phyloP scores from a whole-genome alignment of 1,284 basidiomycete genomes.

The Irpex sp. region DNA sequence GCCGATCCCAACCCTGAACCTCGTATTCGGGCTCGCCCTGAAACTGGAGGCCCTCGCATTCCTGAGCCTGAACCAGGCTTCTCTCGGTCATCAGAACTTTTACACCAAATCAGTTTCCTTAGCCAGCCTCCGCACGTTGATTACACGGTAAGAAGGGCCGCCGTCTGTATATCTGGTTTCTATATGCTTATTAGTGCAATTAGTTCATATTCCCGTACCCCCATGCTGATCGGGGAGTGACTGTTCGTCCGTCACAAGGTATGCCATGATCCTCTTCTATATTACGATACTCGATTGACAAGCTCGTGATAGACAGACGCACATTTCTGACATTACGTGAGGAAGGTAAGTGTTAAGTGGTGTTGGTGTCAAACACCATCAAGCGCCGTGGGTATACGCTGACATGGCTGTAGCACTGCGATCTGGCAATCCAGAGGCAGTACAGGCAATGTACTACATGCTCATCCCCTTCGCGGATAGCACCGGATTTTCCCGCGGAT shows the following conservation, averaged over 20 bases:
- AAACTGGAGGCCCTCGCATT: neutral
- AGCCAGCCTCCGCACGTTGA: constrained; percentile 2
- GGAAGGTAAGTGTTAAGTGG: neutral
- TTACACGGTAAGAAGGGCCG: neutral
- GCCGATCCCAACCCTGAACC: neutral
- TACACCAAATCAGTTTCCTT: neutral
- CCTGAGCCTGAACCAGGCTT: neutral
- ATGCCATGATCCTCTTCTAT: neutral
- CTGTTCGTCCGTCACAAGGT: neutral
- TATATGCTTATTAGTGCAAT: neutral
- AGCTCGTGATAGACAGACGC: neutral
- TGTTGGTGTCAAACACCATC: neutral
- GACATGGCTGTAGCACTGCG: neutral
- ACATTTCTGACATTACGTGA: neutral
- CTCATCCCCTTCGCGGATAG: neutral
- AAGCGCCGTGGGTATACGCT: neutral
- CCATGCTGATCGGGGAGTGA: neutral
- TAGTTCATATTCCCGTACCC: constrained; percentile 4
- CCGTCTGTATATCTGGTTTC: neutral
- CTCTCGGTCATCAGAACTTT: neutral
- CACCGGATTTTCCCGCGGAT: neutral
- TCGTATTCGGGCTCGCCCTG: neutral
- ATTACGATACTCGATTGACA: neutral
- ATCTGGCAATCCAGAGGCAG: neutral
- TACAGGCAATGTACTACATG: constrained; percentile 3